A percentile compares a stretch with the other conserved stretches of the same genome.
Evolutionary conservation across 345 rosid species (phyloP).

Genomic region (Microthlaspi erraticum): DNA sequence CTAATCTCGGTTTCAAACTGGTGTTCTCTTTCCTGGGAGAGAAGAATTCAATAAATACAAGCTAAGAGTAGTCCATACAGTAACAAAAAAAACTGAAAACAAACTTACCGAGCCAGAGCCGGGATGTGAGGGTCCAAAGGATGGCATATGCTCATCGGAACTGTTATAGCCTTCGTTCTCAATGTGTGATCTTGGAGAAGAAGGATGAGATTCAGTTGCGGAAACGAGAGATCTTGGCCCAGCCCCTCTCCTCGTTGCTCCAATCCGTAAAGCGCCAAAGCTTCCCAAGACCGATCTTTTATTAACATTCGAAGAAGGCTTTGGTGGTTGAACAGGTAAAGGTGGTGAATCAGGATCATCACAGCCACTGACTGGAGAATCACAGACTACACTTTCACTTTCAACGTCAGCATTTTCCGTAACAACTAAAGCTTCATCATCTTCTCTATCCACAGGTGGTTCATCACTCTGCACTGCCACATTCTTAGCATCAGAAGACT

Average conservation of each 20-base stretch:
- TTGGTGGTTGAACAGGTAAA: slow-evolving; percentile 91
- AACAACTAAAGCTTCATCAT: slow-evolving; percentile 47
- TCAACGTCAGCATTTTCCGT: slow-evolving; percentile 53
- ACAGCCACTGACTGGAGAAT: slow-evolving; percentile 44
- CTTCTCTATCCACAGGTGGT: slow-evolving; percentile 46
- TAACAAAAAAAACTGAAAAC: not conserved
- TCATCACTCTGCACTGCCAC: slow-evolving; percentile 50
- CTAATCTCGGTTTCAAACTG: slow-evolving; percentile 90
- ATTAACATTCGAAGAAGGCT: slow-evolving; percentile 48
- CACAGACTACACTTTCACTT: slow-evolving; percentile 59
- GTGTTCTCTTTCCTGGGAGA: slow-evolving; percentile 83
- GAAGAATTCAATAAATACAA: slow-evolving; percentile 10
- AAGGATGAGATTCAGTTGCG: slow-evolving; percentile 81
- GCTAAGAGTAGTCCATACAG: not conserved
- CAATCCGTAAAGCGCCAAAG: slow-evolving; percentile 62
- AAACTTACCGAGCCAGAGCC: slow-evolving; percentile 76
- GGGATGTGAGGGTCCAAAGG: slow-evolving; percentile 70
- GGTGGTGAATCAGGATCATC: slow-evolving; percentile 74
- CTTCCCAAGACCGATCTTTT: slow-evolving; percentile 59
- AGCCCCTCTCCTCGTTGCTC: slow-evolving; percentile 68
- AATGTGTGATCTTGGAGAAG: slow-evolving; percentile 93
- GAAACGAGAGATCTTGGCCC: slow-evolving; percentile 76
- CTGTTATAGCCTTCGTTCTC: slow-evolving; percentile 97
- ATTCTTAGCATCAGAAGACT: slow-evolving; percentile 60
- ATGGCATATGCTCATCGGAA: slow-evolving; percentile 95